Base-by-base conservation (phyloP, 805 yeast species). In the Scheffersomyces amazonensis region DNA sequence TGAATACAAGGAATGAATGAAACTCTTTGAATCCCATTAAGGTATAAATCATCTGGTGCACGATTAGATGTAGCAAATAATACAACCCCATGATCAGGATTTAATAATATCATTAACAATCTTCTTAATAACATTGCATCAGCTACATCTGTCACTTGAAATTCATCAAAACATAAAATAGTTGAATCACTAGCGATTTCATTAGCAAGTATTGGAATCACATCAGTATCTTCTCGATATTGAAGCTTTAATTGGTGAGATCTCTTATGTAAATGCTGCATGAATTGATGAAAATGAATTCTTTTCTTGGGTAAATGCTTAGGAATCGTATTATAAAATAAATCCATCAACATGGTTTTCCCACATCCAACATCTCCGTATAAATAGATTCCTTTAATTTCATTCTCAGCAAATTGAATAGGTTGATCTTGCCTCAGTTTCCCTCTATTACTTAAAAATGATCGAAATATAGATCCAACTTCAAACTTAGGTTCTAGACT, bases 291-390 rank as follows among this genome's bases (percentile, higher is more conserved):
- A 71, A 93, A 93, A 61, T 93, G 99, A 33, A 91, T 71, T 47
- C 99, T 73, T 50, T 71, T 75, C 53, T 89, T 88, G 10, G 91
- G 75, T 41, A 93, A 67, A 55, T 84, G 87, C 0, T 62, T 36
- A 0, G 98, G 97, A 13, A 91, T 75, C 0, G 96, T 87, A 16
- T 78, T 69, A 62, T 90, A 93, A 53, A 93, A 93, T 48, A 93
- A 69, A 61, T 93, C 98, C 98, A 93, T 91, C 43, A 93, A 69
- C 97, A 93, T 91, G 6, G 99, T 93, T 57, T 93, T 91, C 3
- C 99, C 99, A 62, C 98, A 90, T 2, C 99, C 99, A 31, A 93
- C 99, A 60, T 93, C 98, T 16, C 99, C 99, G 61, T 87, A 93
- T 21, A 93, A 70, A 54, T 93, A 93, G 6, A 93, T 83, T 4